phyloP scores from a whole-genome alignment of 2,329 filamentous ascomycete species.

The Talaromyces sp. region DNA sequence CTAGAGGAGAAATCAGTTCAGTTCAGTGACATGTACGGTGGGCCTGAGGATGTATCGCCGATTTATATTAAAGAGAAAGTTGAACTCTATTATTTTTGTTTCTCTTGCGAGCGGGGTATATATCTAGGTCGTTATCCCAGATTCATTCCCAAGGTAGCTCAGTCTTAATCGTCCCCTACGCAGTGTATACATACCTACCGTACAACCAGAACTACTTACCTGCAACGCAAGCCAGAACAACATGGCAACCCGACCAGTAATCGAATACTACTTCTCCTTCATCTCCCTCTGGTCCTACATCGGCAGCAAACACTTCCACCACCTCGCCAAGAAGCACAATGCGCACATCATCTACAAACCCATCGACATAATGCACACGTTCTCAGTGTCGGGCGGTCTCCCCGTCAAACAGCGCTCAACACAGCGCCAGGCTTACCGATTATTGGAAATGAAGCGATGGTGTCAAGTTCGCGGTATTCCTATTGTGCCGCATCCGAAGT shows the following conservation, averaged over 20 bases:
- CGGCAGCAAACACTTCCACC: slow-evolving; percentile 29
- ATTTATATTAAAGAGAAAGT: neutral
- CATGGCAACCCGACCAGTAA: slow-evolving; percentile 46
- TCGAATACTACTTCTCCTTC: slow-evolving; percentile 31
- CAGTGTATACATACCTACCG: neutral
- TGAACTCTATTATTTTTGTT: neutral
- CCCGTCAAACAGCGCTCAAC: slow-evolving; percentile 33
- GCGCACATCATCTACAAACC: slow-evolving; percentile 27
- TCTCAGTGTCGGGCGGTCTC: slow-evolving; percentile 34
- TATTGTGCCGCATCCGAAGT: slow-evolving; percentile 27
- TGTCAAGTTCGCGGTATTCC: slow-evolving; percentile 28
- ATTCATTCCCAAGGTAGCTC: neutral
- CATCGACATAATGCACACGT: slow-evolving; percentile 32
- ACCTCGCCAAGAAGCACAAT: slow-evolving; percentile 26
- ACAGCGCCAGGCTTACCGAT: slow-evolving; percentile 33
- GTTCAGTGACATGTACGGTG: neutral
- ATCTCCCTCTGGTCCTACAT: slow-evolving; percentile 35
- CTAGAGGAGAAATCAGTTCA: neutral
- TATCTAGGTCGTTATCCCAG: neutral
- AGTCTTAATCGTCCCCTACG: neutral
- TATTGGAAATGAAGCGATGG: slow-evolving; percentile 27
- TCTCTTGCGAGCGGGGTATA: neutral
- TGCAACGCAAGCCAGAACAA: neutral
- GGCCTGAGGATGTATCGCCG: neutral
- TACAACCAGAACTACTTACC: neutral